Evolutionary conservation across 495 filamentous ascomycete species (phyloP), one percentile per base, ranked within the genome.

Genomic region (Penicillium pulvis): DNA sequence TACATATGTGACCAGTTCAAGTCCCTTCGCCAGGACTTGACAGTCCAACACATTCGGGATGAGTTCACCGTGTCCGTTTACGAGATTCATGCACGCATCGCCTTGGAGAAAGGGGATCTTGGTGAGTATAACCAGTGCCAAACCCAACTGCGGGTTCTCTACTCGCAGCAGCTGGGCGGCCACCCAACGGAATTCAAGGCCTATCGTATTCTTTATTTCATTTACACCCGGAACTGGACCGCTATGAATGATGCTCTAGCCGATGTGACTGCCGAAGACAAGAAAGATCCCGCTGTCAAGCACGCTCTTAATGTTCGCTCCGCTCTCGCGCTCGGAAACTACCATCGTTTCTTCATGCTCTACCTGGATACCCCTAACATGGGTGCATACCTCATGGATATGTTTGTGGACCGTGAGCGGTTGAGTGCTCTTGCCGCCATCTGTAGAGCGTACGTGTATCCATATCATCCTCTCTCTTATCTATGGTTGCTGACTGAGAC

Each of bases 111-210:
- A 84, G 92, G 89, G 72, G 94, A 99, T 82, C 83, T 97, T 79
- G 93, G 94, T 99, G 94, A 99, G 94, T 99, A 98, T 92, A 99
- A 99, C 81, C 94, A 99, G 84, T 99, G 94, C 74, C 95, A 98
- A 80, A 97, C 94, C 59, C 94, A 98, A 79, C 84, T 99, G 68
- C 89, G 90, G 68, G 90, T 88, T 56, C 80, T 99, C 64, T 97
- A 99, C 73, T 81, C 82, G 71, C 84, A 90, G 75, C 87, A 90
- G 61, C 79, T 96, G 60, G 90, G 90, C 69, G 95, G 95, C 58
- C 90, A 96, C 78, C 85, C 92, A 55, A 87, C 87, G 70, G 94
- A 99, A 75, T 99, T 99, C 78, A 91, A 93, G 84, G 95, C 93
- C 58, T 99, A 99, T 86, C 95, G 95, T 85, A 98, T 99, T 76